Evolutionary conservation across 2,329 filamentous ascomycete genomes (phyloP).

Genomic region (Ophiocordyceps camponoti-floridani): DNA sequence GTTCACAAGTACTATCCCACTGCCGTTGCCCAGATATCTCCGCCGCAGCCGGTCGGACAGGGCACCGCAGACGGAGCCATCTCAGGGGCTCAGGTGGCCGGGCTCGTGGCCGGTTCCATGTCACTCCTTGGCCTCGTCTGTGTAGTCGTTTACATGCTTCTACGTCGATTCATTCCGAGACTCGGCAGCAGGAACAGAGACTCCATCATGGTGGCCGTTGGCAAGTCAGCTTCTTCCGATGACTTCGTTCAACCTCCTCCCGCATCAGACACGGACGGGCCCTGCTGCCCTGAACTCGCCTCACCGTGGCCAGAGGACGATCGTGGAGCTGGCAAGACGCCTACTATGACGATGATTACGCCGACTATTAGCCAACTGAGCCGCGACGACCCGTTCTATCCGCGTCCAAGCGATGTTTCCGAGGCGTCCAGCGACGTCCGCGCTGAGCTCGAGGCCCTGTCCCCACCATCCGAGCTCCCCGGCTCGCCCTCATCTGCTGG

Average conservation of each 20-base stretch:
- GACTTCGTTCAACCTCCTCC: background rate
- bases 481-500: background rate
- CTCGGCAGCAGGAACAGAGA: background rate
- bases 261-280: background rate
- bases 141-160: constrained; percentile 26
- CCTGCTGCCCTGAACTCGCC: background rate
- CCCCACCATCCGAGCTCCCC: background rate
- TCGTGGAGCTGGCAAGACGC: too few species aligned
- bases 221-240: background rate
- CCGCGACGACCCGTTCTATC: constrained; percentile 21
- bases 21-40: constrained; percentile 18
- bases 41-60: constrained; percentile 4
- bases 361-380: constrained; percentile 12
- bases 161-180: constrained; percentile 23
- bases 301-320: background rate
- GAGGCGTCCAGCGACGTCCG: constrained; percentile 17
- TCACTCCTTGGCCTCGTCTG: constrained; percentile 29
- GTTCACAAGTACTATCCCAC: constrained; percentile 26
- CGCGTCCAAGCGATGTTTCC: constrained; percentile 22
- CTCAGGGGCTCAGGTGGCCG: constrained; percentile 25
- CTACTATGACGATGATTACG: background rate
- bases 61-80: constrained; percentile 14
- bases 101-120: constrained; percentile 33
- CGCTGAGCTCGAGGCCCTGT: background rate
- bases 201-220: background rate